Evolutionary conservation across 2,329 filamentous ascomycete genomes (phyloP).

Genomic region (Zasmidium angulare): DNA sequence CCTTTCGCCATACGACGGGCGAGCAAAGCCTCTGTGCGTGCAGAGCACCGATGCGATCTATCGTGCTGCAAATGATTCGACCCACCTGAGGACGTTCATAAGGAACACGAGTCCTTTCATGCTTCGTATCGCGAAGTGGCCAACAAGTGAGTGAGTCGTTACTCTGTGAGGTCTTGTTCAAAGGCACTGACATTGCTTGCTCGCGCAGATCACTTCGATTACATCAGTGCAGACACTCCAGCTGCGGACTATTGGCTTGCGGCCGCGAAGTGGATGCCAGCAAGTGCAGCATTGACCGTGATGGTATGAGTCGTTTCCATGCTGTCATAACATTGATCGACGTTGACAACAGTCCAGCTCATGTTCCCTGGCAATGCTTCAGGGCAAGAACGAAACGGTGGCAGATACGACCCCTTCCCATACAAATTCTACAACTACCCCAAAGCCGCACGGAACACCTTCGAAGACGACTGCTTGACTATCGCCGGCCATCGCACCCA

Average conservation of each 20-base stretch:
- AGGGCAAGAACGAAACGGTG: conserved; percentile 10
- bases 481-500: background rate
- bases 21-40: conserved; percentile 7
- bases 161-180: background rate
- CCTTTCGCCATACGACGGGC: conserved; percentile 4
- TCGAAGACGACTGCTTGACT: conserved; percentile 3
- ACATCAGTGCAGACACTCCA: background rate
- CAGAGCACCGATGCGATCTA: conserved; percentile 9
- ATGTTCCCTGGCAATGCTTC: conserved; percentile 2
- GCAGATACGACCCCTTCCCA: conserved; percentile 8
- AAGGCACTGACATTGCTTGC: background rate
- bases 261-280: conserved; percentile 8
- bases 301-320: conserved; percentile 2
- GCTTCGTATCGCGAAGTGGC: conserved; percentile 9
- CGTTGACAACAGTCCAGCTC: background rate
- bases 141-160: background rate
- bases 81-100: conserved; percentile 8
- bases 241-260: conserved; percentile 7
- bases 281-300: conserved; percentile 2
- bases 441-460: conserved; percentile 5
- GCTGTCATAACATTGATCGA: background rate
- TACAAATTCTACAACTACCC: conserved; percentile 12
- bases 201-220: conserved; percentile 5
- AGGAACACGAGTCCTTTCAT: conserved; percentile 7
- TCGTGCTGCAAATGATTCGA: conserved; percentile 3